These are phyloP conservation scores for Daldinia caldariorum DNA, from an alignment of 495 filamentous ascomycete species.

Conservation along the genomic window DNA sequence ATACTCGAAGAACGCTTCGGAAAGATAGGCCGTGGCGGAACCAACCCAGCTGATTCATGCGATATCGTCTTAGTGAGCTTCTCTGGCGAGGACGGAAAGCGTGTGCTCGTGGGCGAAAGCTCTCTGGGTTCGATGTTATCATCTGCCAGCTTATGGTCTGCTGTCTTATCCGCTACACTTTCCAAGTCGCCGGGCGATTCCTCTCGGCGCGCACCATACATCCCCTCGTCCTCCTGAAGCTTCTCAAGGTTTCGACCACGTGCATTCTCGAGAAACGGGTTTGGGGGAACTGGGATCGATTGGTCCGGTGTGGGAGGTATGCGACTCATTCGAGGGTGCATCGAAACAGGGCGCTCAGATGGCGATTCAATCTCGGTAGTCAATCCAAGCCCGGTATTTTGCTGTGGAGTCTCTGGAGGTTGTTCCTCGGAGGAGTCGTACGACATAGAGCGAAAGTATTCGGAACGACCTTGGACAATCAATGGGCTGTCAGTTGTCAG, in stretches of 20 bases:
- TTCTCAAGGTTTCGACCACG: constrained; percentile 48
- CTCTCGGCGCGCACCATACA: constrained; percentile 56
- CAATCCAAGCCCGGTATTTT: constrained; percentile 55
- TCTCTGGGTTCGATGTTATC: constrained; percentile 17
- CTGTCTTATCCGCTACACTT: constrained; percentile 24
- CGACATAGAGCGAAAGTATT: constrained; percentile 74
- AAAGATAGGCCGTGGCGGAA: constrained; percentile 58
- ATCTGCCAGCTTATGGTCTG: constrained; percentile 15
- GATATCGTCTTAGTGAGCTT: constrained; percentile 52
- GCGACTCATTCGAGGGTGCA: constrained; percentile 77
- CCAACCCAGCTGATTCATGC: constrained; percentile 52
- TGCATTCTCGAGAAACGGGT: constrained; percentile 47
- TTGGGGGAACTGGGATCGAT: constrained; percentile 53
- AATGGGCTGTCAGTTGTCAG: constrained; percentile 76
- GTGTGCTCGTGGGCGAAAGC: constrained; percentile 36
- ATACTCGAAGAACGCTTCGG: constrained; percentile 60
- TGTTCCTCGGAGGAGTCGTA: constrained; percentile 56
- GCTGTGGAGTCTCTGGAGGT: constrained; percentile 47
- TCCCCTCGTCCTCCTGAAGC: constrained; percentile 45
- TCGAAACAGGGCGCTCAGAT: constrained; percentile 71
- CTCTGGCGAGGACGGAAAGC: constrained; percentile 50
- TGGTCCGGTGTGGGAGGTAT: constrained; percentile 65
- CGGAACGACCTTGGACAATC: constrained; percentile 74
- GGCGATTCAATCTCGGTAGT: constrained; percentile 66
- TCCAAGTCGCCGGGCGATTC: constrained; percentile 53